phyloP scores from a whole-genome alignment of 23 red algal species.

The Gracilaria caudata region DNA sequence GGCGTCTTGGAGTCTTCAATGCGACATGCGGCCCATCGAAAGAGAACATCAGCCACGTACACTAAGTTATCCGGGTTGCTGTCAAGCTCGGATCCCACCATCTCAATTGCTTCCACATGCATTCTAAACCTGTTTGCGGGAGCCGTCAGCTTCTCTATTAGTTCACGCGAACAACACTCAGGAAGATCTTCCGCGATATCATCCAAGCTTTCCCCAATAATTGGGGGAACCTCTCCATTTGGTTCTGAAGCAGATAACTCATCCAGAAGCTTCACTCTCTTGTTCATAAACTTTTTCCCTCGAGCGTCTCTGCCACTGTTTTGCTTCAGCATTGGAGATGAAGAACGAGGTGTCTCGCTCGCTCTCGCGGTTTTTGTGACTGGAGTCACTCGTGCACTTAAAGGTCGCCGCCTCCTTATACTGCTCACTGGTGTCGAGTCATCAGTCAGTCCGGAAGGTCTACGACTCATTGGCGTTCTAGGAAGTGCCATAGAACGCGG shows the following conservation, averaged over 20 bases:
- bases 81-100: slow-evolving; percentile 45
- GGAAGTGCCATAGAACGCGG: slow-evolving; percentile 54
- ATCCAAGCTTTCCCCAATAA: slow-evolving; percentile 47
- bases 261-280: slow-evolving; percentile 47
- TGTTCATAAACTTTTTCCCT: slow-evolving; percentile 37
- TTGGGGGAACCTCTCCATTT: slow-evolving; percentile 32
- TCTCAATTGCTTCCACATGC: slow-evolving; percentile 71
- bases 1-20: slow-evolving; percentile 73
- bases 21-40: slow-evolving; percentile 70
- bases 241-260: slow-evolving; percentile 39
- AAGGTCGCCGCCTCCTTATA: slow-evolving; percentile 23
- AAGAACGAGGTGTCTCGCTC: background rate
- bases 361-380: background rate
- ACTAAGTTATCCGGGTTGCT: slow-evolving; percentile 51
- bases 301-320: slow-evolving; percentile 42
- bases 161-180: slow-evolving; percentile 51
- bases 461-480: slow-evolving; percentile 43
- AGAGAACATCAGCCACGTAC: slow-evolving; percentile 52
- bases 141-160: slow-evolving; percentile 65
- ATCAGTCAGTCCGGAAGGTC: slow-evolving; percentile 7
- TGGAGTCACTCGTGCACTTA: slow-evolving; percentile 50
- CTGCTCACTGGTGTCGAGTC: slow-evolving; percentile 23
- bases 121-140: slow-evolving; percentile 71
- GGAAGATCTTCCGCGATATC: slow-evolving; percentile 60
- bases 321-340: slow-evolving; percentile 11